Base-by-base conservation (phyloP, 495 filamentous ascomycete genomes). In the Glonium stellatum region DNA sequence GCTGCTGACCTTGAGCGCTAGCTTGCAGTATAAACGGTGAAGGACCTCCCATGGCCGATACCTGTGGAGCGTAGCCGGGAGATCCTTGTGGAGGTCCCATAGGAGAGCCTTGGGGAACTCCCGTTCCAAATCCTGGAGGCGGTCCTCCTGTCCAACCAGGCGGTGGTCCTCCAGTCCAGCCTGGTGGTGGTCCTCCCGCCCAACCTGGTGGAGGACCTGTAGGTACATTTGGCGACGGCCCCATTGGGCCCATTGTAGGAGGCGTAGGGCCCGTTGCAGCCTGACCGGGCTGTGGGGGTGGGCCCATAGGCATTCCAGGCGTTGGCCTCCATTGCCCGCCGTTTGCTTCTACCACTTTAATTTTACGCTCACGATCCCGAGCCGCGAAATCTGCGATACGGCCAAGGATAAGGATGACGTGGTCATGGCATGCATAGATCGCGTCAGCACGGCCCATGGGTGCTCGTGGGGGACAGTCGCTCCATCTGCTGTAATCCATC, bases 391-490 rank as follows among this genome's bases (percentile, higher is more conserved):
- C 84, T 13, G 86, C 84, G n/a, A 96, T 69, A 12, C 92, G 84
- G 19, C 86, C 93, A 19, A 96, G 76, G 0, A 98, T 72, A 8
- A 98, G 80, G 57, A 90, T 82, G 13, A 96, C 69, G 72, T 96
- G 88, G 67, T 98, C 93, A 54, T 85, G 86, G 1, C 87, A 88
- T 9, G 90, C 93, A 70, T 90, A 93, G 62, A 92, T 83, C 15
- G 90, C 86, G 65, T 92, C 90, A 8, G 87, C 72, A 59, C 82
- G 84, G 31, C 90, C 90, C 19, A 95, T 78, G 1, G 84, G 84
- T 12, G 87, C 88, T 64, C 93, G 81, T 1, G 93, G 93, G 31
- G 88, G 88, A 64, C 90, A 95, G 64, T 90, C 85, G 19, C 82
- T 82, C 89, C 90, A 96, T 50, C 80, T 77, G 21, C 82, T 76